Percentiles rank a stretch among this genome's conserved stretches.
These are phyloP conservation scores for Grosmannia huntii DNA, from an alignment of 2,329 filamentous ascomycete genomes.

Conservation along the genomic window DNA sequence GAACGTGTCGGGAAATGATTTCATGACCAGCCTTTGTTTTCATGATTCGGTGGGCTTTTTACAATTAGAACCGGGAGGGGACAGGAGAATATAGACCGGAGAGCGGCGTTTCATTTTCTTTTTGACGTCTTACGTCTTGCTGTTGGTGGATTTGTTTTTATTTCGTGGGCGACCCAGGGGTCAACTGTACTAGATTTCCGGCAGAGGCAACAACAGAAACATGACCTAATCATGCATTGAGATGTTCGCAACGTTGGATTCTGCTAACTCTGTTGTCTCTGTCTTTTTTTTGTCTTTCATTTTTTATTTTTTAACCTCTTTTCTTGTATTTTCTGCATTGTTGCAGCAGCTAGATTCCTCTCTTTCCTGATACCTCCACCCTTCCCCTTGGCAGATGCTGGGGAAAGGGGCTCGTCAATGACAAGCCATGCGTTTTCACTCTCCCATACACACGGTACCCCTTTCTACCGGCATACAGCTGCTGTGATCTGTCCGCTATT, in stretches of 20 bases:
- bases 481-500: too few species aligned
- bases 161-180: not conserved
- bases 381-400: too few species aligned
- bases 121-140: not conserved
- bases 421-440: too few species aligned
- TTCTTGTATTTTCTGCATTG: too few species aligned
- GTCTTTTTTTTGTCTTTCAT: not conserved
- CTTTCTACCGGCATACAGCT: too few species aligned
- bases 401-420: too few species aligned
- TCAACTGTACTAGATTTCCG: not conserved
- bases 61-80: not conserved
- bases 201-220: not conserved
- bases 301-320: not conserved
- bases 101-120: slow-evolving; percentile 2
- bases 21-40: not conserved
- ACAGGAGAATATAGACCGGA: slow-evolving; percentile 1
- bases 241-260: not conserved
- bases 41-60: not conserved
- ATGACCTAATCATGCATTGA: not conserved
- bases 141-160: not conserved
- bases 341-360: too few species aligned
- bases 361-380: too few species aligned
- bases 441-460: too few species aligned
- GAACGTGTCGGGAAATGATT: not conserved
- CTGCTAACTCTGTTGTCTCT: not conserved